Conservation (phyloP, 192 early-diverging fungal species). For the Umbelopsis sp. region DNA sequence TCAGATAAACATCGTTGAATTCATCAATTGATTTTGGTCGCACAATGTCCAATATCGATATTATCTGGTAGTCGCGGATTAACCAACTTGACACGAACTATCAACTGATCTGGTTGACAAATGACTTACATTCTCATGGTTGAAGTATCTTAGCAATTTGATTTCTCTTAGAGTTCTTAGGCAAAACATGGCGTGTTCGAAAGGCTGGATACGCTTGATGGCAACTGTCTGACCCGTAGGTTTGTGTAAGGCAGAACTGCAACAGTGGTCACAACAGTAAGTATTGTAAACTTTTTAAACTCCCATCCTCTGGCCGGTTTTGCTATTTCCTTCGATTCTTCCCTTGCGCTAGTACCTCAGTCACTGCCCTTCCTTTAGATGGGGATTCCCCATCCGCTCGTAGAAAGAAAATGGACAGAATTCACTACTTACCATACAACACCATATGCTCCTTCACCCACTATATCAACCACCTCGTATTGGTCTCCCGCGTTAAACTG, state of each 20-base stretch:
- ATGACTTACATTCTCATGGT: constrained; percentile 76
- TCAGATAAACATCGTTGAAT: constrained; percentile 94
- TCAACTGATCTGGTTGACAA: too few species aligned
- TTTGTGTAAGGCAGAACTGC: constrained; percentile 80
- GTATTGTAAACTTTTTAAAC: too few species aligned
- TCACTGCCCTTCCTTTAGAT: too few species aligned
- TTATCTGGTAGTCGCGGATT: constrained; percentile 63
- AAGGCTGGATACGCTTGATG: constrained; percentile 88
- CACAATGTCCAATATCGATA: constrained; percentile 90
- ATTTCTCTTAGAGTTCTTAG: constrained; percentile 81
- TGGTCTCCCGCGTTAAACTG: constrained; percentile 80
- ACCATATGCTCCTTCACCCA: constrained; percentile 94
- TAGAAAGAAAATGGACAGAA: not conserved
- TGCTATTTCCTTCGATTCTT: too few species aligned
- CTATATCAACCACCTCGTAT: constrained; percentile 84
- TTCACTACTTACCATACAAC: constrained; percentile 78
- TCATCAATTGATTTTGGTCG: constrained; percentile 75
- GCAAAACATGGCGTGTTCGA: constrained; percentile 86
- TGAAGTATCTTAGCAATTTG: constrained; percentile 83
- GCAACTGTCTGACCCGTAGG: constrained; percentile 85
- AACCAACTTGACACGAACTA: not conserved
- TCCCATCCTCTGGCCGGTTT: too few species aligned
- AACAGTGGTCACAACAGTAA: too few species aligned
- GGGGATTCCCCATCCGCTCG: not conserved
- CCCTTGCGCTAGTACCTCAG: too few species aligned